Percentiles rank a stretch among this genome's conserved stretches.
phyloP scores from a whole-genome alignment of 2,329 filamentous ascomycete genomes.

The Capronia coronata region DNA sequence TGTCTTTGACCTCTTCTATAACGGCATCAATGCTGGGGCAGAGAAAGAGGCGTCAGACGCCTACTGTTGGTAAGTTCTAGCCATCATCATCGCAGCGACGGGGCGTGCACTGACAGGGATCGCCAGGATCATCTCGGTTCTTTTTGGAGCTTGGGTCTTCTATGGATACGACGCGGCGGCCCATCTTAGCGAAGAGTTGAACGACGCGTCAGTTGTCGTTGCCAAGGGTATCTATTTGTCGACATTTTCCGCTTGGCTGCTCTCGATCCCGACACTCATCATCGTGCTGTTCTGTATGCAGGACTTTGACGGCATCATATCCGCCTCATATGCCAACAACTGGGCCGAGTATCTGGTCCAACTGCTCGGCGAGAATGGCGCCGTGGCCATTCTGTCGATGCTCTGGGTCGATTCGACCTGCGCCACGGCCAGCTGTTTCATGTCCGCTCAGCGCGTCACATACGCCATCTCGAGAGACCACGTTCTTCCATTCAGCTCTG shows the following conservation, averaged over 20 bases:
- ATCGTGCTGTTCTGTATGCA: conserved; percentile 40
- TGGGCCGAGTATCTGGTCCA: conserved; percentile 39
- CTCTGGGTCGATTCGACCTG: conserved; percentile 38
- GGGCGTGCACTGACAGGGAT: neutral
- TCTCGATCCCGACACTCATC: conserved; percentile 37
- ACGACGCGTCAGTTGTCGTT: conserved; percentile 35
- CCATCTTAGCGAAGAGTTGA: conserved; percentile 37
- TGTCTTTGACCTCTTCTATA: conserved; percentile 36
- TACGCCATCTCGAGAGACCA: conserved; percentile 39
- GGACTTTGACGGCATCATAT: conserved; percentile 37
- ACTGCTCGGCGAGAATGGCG: conserved; percentile 34
- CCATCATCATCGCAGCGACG: neutral
- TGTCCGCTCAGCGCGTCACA: conserved; percentile 38
- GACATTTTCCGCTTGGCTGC: conserved; percentile 34
- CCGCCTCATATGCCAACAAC: conserved; percentile 35
- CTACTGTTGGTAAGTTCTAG: conserved; percentile 32
- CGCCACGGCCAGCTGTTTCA: conserved; percentile 36
- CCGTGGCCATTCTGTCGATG: conserved; percentile 34
- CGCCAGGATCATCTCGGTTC: conserved; percentile 30
- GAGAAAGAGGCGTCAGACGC: conserved; percentile 34
- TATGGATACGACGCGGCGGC: conserved; percentile 29
- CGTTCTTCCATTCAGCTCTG: conserved; percentile 36
- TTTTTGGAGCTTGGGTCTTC: conserved; percentile 37
- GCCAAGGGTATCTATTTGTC: conserved; percentile 38
- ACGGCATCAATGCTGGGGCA: conserved; percentile 36